Evolutionary conservation across 2,329 filamentous ascomycete species (phyloP).

Genomic region (Sarocladium kiliense): DNA sequence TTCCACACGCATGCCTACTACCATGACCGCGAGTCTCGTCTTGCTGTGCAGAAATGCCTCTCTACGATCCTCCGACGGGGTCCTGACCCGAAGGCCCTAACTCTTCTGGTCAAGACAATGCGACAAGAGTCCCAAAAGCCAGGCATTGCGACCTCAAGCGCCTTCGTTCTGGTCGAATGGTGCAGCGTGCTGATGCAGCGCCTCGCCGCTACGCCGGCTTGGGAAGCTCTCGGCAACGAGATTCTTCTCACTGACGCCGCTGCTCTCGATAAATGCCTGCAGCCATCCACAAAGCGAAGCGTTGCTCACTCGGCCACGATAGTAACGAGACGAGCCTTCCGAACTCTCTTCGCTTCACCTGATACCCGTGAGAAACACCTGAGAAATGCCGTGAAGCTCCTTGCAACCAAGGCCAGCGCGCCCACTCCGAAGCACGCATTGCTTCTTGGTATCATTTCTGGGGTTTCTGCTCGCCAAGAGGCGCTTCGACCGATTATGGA

Average conservation of each 20-base stretch:
- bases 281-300: conserved; percentile 55
- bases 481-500: conserved; percentile 58
- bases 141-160: conserved; percentile 71
- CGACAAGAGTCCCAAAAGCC: conserved; percentile 70
- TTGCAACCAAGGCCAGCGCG: conserved; percentile 63
- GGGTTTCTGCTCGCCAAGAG: conserved; percentile 71
- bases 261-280: conserved; percentile 72
- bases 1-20: conserved; percentile 88
- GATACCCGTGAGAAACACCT: conserved; percentile 55
- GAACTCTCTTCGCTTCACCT: conserved; percentile 61
- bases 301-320: conserved; percentile 70
- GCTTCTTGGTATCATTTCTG: conserved; percentile 80
- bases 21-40: conserved; percentile 75
- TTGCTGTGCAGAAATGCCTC: conserved; percentile 78
- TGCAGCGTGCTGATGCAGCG: conserved; percentile 73
- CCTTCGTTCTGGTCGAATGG: conserved; percentile 90
- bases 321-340: conserved; percentile 72
- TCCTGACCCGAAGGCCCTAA: conserved; percentile 51
- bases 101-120: conserved; percentile 61
- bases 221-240: conserved; percentile 60
- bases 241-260: conserved; percentile 66
- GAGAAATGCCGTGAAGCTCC: conserved; percentile 54
- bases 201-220: conserved; percentile 55
- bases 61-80: conserved; percentile 56
- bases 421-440: conserved; percentile 66